These are phyloP conservation scores for Warburgia ugandensis DNA, from an alignment of 164 flowering plant genomes.

Conservation along the genomic window DNA sequence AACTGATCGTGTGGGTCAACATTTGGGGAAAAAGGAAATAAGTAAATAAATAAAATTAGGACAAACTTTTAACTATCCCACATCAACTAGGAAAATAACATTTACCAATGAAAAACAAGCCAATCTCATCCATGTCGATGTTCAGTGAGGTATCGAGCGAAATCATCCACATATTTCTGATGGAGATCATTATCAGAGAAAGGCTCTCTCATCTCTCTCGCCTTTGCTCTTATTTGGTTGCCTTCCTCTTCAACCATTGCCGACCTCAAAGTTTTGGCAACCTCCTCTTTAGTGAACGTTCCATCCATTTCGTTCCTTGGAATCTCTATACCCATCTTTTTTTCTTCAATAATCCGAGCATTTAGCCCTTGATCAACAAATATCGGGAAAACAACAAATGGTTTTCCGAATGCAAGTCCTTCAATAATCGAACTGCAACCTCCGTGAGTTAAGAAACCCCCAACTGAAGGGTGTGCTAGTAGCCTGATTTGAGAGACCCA, in stretches of 20 bases:
- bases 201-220: slow-evolving; percentile 1
- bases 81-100: too few relatives aligned
- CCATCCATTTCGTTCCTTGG: slow-evolving; percentile 30
- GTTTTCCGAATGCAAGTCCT: slow-evolving; percentile 28
- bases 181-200: slow-evolving; percentile 7
- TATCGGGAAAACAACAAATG: slow-evolving; percentile 21
- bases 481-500: slow-evolving; percentile 41
- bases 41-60: too few relatives aligned
- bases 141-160: slow-evolving; percentile 3
- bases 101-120: too few relatives aligned
- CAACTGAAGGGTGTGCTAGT: slow-evolving; percentile 31
- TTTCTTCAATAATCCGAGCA: slow-evolving; percentile 32
- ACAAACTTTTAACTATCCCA: too few relatives aligned
- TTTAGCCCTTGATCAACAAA: slow-evolving; percentile 26
- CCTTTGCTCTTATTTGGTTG: neutral
- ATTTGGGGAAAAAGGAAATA: too few relatives aligned
- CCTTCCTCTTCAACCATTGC: slow-evolving; percentile 24
- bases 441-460: slow-evolving; percentile 28
- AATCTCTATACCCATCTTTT: slow-evolving; percentile 30
- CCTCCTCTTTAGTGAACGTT: slow-evolving; percentile 15
- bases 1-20: too few relatives aligned
- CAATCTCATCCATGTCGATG: too few relatives aligned
- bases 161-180: neutral
- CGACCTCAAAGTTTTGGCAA: slow-evolving; percentile 26
- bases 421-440: slow-evolving; percentile 31